phyloP scores from a whole-genome alignment of 257 asterid genomes.

The Gentiana macrophylla region DNA sequence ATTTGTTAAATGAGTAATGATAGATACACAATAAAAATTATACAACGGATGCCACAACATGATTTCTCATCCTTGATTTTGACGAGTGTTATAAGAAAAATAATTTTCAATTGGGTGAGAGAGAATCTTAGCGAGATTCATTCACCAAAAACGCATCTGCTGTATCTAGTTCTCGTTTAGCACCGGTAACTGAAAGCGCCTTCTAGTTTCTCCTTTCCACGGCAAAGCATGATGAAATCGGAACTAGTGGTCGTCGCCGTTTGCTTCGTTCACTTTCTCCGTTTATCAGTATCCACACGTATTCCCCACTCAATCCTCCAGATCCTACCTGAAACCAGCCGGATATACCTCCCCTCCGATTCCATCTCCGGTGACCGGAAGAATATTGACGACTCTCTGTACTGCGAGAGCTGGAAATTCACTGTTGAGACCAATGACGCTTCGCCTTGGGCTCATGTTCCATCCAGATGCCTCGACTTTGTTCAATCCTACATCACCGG shows the following conservation, averaged over 20 bases:
- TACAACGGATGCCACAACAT: no score
- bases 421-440: conserved; percentile 78
- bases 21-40: no score
- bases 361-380: conserved; percentile 21
- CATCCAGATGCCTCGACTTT: conserved; percentile 36
- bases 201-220: conserved; percentile 1
- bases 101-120: no score
- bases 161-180: neutral
- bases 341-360: conserved; percentile 8
- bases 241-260: neutral
- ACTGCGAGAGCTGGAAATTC: conserved; percentile 78
- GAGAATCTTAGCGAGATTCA: no score
- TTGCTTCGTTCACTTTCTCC: conserved; percentile 7
- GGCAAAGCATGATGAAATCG: neutral
- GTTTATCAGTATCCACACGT: conserved; percentile 19
- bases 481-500: conserved; percentile 53
- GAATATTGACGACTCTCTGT: conserved; percentile 19
- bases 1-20: no score
- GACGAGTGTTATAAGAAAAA: no score
- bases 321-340: conserved; percentile 13
- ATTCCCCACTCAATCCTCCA: conserved; percentile 35
- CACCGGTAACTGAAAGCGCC: neutral
- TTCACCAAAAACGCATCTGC: no score
- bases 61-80: no score
- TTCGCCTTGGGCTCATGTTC: conserved; percentile 39